Percentiles rank a stretch among this genome's conserved stretches.
phyloP scores from a whole-genome alignment of 2,329 filamentous ascomycete species.

The Scedosporium apiospermum region DNA sequence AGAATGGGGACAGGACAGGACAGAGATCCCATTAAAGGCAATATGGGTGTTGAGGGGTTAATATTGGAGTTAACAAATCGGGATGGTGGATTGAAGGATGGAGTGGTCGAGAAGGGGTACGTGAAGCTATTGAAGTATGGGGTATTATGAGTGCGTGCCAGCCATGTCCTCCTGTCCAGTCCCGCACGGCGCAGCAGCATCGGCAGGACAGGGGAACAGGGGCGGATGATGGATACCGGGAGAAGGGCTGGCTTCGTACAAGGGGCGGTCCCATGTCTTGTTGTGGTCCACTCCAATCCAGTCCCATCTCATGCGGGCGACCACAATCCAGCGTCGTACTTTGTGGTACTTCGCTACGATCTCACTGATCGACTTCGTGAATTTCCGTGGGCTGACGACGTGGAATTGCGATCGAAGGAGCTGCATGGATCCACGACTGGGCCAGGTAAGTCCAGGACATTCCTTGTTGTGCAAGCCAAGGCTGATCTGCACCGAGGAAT shows the following conservation, averaged over 20 bases:
- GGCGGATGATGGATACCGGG: not conserved
- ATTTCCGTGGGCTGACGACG: constrained; percentile 1
- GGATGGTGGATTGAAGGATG: not conserved
- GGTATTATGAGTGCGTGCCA: not conserved
- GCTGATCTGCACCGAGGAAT: not conserved
- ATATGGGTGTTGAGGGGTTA: constrained; percentile 8
- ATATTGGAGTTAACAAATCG: constrained; percentile 4
- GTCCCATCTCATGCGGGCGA: not conserved
- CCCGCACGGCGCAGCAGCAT: not conserved
- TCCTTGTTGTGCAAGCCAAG: too few species aligned
- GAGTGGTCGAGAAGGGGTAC: not conserved
- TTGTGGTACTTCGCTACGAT: not conserved
- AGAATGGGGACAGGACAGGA: not conserved
- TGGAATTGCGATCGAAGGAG: not conserved
- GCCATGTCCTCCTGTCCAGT: too few species aligned
- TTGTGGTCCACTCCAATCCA: not conserved
- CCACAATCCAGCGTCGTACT: not conserved
- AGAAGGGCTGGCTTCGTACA: not conserved
- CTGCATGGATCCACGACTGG: not conserved
- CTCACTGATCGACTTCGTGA: not conserved
- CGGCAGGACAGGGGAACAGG: not conserved
- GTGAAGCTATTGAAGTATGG: not conserved
- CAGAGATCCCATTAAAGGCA: not conserved
- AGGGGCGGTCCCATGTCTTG: not conserved
- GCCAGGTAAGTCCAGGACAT: not conserved